phyloP scores from a whole-genome alignment of 345 rosid genomes.

The Chamaenerion angustifolium region DNA sequence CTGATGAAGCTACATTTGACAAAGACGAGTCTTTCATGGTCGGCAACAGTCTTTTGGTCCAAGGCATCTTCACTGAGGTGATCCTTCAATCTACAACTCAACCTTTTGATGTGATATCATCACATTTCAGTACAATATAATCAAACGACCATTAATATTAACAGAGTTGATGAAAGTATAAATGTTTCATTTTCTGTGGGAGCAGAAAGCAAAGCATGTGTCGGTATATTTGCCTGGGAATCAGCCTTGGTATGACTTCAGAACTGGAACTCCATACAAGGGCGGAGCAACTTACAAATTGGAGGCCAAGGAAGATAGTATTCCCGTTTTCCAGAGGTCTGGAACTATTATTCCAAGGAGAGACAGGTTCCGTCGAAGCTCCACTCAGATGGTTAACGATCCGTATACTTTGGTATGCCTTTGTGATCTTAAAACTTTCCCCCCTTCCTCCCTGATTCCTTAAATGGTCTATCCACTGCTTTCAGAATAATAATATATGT shows the following conservation, averaged over 20 bases:
- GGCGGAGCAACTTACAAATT: constrained; percentile 66
- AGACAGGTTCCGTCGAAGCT: constrained; percentile 83
- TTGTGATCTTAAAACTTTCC: not conserved
- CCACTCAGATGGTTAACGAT: constrained; percentile 88
- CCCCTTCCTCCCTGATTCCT: no score
- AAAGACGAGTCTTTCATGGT: constrained; percentile 98
- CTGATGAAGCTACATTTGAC: constrained; percentile 64
- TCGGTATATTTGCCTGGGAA: constrained; percentile 85
- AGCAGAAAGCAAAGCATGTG: constrained; percentile 13
- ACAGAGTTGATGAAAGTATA: no score
- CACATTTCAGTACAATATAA: no score
- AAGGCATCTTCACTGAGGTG: constrained; percentile 89
- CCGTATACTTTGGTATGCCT: constrained; percentile 83
- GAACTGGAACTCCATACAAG: constrained; percentile 46
- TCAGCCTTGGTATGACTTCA: constrained; percentile 78
- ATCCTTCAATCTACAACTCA: not conserved
- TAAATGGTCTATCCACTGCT: no score
- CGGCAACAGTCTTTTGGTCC: constrained; percentile 78
- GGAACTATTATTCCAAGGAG: constrained; percentile 90
- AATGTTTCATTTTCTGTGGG: no score
- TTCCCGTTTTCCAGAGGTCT: constrained; percentile 95
- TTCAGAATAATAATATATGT: no score
- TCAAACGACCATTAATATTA: no score
- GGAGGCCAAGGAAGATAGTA: constrained; percentile 62
- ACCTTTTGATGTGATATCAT: no score